Base-by-base conservation (phyloP, 2,329 filamentous ascomycete genomes). In the Fusarium beomiforme region DNA sequence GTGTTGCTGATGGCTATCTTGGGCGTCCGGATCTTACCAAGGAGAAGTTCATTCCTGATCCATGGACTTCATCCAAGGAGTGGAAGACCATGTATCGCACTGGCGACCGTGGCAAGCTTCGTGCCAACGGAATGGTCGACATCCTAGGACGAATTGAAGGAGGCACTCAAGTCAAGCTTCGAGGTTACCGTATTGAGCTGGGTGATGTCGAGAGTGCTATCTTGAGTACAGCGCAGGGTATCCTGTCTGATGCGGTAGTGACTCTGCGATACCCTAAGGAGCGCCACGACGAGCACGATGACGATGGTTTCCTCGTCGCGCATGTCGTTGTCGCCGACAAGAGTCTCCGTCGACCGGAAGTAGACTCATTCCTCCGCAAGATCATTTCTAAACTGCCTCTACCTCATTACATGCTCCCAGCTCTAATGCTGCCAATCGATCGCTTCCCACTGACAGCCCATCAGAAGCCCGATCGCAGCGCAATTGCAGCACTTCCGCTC, bases 141-240 rank as follows among this genome's bases (percentile, higher is more conserved):
- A 74, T 82, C 33, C 58, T 79, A 9, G 82, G 82, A 1, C 81
- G 84, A 0, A 80, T 83, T 3, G 74, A 64, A 2, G 83, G 82
- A 6, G 83, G 86, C 55, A 82, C 79, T 1, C 80, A 85, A 44
- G 74, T 87, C 66, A 87, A 87, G 69, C 73, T 87, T 3, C 76
- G 79, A 4, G 84, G 84, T 2, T 55, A 83, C 5, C 79, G 84
- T 2, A 81, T 87, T 26, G 85, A 88, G 17, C 74, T 88, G 1
- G 71, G 77, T 6, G 87, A 88, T 4, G 55, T 77, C 5, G 68
- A 71, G 24, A 55, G 39, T 8, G 46, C 67, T 1, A 44, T 70
- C 6, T 24, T 69, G 13, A 53, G 29, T 16, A 33, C 65, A 3
- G 49, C 67, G 0, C 36, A 66, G 11, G 61, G 67, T 1, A 4